Base-by-base conservation (phyloP, 352 stramenopile genomes). In the Globisporangium cederbergense region DNA sequence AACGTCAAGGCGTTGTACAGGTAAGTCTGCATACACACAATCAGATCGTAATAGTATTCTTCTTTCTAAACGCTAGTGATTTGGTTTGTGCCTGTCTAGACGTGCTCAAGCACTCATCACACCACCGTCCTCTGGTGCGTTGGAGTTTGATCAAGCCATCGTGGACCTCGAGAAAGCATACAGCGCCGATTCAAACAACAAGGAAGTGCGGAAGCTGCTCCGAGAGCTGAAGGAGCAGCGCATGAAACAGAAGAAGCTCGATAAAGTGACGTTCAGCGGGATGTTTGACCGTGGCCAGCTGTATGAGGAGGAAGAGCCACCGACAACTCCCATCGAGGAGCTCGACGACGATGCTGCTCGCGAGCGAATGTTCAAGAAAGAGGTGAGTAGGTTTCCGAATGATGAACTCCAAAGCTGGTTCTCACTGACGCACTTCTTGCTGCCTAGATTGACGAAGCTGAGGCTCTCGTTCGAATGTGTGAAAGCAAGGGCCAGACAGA, bases 1-100 rank as follows among this genome's bases (percentile, higher is more conserved):
- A 91, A 86, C 36, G 74, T 91, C n/a, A 95, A 95, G 53, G 86
- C 86, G 10, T 74, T 78, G n/a, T 95, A 91, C 65, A 72, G 86
- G 82, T 91, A 58, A 3, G 0, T 4, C 3, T 9, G 18, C 4
- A 6, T 54, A 9, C n/a, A 11, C 4, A n/a, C 30, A 5, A 8
- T 9, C 10, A 28, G 13, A 32, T 47, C n/a, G 25, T 22, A 36
- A 8, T 36, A 8, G 32, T 36, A 36, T 36, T 8, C 7, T 36
- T 30, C 32, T 40, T 42, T 2, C 28, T 57, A 28, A 49, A 25
- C 16, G 10, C 2, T 32, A 22, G 9, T 36, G 7, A 47, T 9
- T 38, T 54, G 1, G n/a, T 58, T 25, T 25, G 14, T 68, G 43
- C 56, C 7, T 38, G 16, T 70, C 16, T 58, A 91, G 83, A 64